Conservation (phyloP, 2,329 filamentous ascomycete species). For the Sarocladiaceae sp. region DNA sequence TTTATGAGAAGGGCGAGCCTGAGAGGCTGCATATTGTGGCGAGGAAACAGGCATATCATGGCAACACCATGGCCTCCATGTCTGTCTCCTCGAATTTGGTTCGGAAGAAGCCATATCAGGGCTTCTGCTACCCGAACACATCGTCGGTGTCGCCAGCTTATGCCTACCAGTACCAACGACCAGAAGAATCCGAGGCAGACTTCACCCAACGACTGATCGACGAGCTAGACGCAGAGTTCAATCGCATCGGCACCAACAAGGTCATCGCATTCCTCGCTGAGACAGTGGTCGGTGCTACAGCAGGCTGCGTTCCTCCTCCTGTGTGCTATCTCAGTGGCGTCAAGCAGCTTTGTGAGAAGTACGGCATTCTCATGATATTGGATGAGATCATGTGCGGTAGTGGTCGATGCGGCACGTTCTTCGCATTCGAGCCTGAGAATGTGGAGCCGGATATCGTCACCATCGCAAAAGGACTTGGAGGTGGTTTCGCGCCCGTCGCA, state of each 20-base stretch:
- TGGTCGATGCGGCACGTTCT: conserved; percentile 56
- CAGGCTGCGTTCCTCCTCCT: conserved; percentile 47
- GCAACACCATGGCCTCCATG: conserved; percentile 44
- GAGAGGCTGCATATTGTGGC: conserved; percentile 38
- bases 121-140: conserved; percentile 20
- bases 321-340: conserved; percentile 52
- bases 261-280: conserved; percentile 48
- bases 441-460: conserved; percentile 51
- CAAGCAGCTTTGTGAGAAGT: conserved; percentile 47
- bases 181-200: conserved; percentile 30
- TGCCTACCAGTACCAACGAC: conserved; percentile 17
- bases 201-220: conserved; percentile 35
- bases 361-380: conserved; percentile 51
- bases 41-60: conserved; percentile 42
- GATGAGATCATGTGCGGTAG: conserved; percentile 67
- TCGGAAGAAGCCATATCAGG: conserved; percentile 22
- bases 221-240: conserved; percentile 45
- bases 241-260: conserved; percentile 37
- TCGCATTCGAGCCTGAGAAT: conserved; percentile 38
- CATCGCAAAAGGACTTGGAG: conserved; percentile 55
- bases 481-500: conserved; percentile 51
- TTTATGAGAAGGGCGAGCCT: conserved; percentile 32
- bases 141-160: conserved; percentile 21
- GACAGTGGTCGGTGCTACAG: conserved; percentile 42
- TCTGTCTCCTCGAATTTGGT: conserved; percentile 28